Percentiles rank a stretch among this genome's conserved stretches.
Conservation (phyloP, 2,329 filamentous ascomycete genomes). For the Myriosclerotinia duriaeana region DNA sequence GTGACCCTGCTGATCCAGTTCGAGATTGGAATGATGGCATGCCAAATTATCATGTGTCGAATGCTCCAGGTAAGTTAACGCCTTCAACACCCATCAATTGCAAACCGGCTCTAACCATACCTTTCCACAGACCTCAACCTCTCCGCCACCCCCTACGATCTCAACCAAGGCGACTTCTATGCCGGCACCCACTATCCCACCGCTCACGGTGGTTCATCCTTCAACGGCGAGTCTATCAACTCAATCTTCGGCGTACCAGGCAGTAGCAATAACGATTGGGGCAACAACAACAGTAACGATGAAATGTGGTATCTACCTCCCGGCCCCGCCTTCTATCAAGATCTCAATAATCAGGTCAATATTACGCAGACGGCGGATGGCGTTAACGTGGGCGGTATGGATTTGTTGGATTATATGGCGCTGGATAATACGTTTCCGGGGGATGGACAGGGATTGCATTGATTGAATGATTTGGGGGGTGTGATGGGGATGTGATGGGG, state of each 20-base stretch:
- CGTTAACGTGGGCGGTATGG: slow-evolving; percentile 64
- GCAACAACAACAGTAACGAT: slow-evolving; percentile 26
- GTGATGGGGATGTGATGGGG: neutral
- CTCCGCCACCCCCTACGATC: slow-evolving; percentile 63
- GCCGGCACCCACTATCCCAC: slow-evolving; percentile 44
- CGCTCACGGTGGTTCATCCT: slow-evolving; percentile 29
- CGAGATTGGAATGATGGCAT: slow-evolving; percentile 39
- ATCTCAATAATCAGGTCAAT: slow-evolving; percentile 56
- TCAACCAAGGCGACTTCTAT: slow-evolving; percentile 55
- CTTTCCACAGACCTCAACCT: slow-evolving; percentile 44
- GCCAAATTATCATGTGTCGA: slow-evolving; percentile 32
- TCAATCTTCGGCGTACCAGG: slow-evolving; percentile 31
- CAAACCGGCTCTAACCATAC: slow-evolving; percentile 17
- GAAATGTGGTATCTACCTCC: slow-evolving; percentile 69
- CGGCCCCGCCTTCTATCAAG: slow-evolving; percentile 64
- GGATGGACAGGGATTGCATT: slow-evolving; percentile 19
- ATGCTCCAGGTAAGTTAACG: slow-evolving; percentile 31
- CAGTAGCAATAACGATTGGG: slow-evolving; percentile 33
- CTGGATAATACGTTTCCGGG: slow-evolving; percentile 48
- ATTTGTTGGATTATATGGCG: slow-evolving; percentile 67
- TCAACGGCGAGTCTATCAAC: slow-evolving; percentile 34
- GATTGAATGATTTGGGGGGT: neutral
- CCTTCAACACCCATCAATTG: neutral
- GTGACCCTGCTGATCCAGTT: slow-evolving; percentile 32
- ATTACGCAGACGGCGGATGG: slow-evolving; percentile 68